phyloP scores from a whole-genome alignment of 208 protist genomes.

The Wallacemonas sp. region DNA sequence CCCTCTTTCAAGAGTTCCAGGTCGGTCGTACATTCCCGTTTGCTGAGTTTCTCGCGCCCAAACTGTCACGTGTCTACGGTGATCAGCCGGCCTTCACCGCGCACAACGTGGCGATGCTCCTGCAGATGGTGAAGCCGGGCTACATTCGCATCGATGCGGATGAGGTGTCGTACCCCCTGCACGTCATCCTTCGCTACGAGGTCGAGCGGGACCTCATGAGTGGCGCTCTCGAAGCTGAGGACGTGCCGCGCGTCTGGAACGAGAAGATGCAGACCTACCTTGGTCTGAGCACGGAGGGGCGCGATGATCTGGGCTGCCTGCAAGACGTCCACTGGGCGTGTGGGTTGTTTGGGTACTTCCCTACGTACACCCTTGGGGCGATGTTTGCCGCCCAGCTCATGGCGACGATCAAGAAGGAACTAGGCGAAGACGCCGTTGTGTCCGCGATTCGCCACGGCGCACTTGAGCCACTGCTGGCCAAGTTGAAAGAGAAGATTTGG shows the following conservation, averaged over 20 bases:
- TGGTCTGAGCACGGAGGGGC: slow-evolving; percentile 42
- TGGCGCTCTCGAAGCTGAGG: slow-evolving; percentile 49
- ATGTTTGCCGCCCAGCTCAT: slow-evolving; percentile 60
- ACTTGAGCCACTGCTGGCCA: slow-evolving; percentile 29
- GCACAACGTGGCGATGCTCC: slow-evolving; percentile 33
- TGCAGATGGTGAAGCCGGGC: slow-evolving; percentile 41
- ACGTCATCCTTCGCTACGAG: slow-evolving; percentile 72
- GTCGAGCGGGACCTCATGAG: slow-evolving; percentile 68
- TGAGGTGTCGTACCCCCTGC: slow-evolving; percentile 77
- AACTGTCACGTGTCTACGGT: slow-evolving; percentile 37
- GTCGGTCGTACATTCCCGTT: slow-evolving; percentile 59
- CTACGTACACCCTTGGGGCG: slow-evolving; percentile 66
- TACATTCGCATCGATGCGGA: slow-evolving; percentile 74
- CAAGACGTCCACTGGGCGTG: slow-evolving; percentile 73
- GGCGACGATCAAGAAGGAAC: slow-evolving; percentile 32
- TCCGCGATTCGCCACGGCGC: slow-evolving; percentile 29
- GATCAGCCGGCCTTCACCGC: slow-evolving; percentile 39
- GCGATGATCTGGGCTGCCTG: slow-evolving; percentile 45
- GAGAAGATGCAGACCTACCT: slow-evolving; percentile 67
- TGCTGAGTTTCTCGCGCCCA: slow-evolving; percentile 41
- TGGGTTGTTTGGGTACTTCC: slow-evolving; percentile 71
- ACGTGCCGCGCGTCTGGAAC: slow-evolving; percentile 57
- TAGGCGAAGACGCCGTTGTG: slow-evolving; percentile 19
- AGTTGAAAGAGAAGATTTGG: slow-evolving; percentile 33
- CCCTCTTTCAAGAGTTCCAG: slow-evolving; percentile 69